A percentile compares a stretch with the other conserved stretches of the same genome.
Evolutionary conservation across 495 filamentous ascomycete species (phyloP).

Genomic region (Podospora conica): DNA sequence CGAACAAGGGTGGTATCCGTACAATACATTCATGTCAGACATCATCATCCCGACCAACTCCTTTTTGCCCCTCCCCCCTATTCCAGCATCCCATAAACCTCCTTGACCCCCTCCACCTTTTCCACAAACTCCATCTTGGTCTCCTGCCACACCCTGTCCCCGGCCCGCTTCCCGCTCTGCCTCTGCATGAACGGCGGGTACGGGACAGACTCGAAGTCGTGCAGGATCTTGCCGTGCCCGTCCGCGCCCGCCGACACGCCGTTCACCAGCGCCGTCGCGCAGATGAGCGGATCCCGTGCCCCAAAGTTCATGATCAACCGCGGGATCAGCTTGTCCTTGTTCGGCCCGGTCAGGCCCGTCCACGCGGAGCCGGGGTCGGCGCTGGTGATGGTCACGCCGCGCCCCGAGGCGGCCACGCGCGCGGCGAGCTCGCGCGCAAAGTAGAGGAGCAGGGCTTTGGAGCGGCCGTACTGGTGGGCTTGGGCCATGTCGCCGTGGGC

Average conservation of each 20-base stretch:
- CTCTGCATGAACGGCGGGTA: conserved; percentile 21
- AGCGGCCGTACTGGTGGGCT: conserved; percentile 23
- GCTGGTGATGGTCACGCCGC: conserved; percentile 21
- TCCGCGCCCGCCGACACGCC: conserved; percentile 14
- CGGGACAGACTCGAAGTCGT: conserved; percentile 17
- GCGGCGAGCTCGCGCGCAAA: conserved; percentile 22
- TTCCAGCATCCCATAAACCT: conserved; percentile 14
- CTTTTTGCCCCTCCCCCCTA: neutral
- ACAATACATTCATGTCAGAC: neutral
- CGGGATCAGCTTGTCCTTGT: conserved; percentile 15
- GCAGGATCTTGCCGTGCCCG: conserved; percentile 17
- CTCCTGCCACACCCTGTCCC: conserved; percentile 22
- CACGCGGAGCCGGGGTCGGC: conserved; percentile 20
- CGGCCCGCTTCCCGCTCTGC: conserved; percentile 19
- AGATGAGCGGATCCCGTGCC: conserved; percentile 13
- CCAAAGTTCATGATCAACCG: conserved; percentile 19
- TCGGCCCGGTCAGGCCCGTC: conserved; percentile 15
- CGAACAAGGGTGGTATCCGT: neutral
- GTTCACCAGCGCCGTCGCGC: conserved; percentile 16
- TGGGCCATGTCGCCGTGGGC: conserved; percentile 22
- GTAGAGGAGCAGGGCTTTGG: conserved; percentile 23
- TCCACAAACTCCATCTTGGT: conserved; percentile 17
- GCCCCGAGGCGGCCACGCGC: conserved; percentile 4
- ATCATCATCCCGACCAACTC: neutral
- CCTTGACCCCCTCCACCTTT: conserved; percentile 19